phyloP scores from a whole-genome alignment of 176 grass and related monocot genomes.

The Thinopyrum elongatum region DNA sequence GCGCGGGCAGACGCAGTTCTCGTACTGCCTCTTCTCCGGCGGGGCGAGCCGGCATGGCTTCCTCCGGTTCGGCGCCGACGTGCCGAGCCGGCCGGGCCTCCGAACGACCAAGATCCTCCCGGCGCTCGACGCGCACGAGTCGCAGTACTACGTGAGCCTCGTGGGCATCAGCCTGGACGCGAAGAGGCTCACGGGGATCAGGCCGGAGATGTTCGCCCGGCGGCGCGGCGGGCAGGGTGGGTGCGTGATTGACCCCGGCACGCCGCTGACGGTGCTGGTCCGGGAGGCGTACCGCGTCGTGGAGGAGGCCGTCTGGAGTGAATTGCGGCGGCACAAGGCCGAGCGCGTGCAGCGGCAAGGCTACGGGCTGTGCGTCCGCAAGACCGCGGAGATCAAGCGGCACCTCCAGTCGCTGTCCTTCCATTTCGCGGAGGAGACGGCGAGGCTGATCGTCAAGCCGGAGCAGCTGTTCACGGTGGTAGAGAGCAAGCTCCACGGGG shows the following conservation, averaged over 20 bases:
- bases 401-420: background rate
- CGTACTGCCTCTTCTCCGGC: background rate
- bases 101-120: background rate
- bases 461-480: background rate
- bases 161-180: background rate
- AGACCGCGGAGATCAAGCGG: background rate
- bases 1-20: background rate
- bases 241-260: background rate
- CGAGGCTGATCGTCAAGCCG: background rate
- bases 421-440: background rate
- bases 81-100: background rate
- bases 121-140: background rate
- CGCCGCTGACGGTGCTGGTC: background rate
- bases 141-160: background rate
- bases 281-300: background rate
- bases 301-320: background rate
- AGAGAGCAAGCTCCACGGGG: background rate
- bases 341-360: background rate
- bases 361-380: background rate
- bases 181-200: background rate
- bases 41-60: background rate
- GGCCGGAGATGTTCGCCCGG: background rate
- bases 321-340: background rate
- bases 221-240: background rate
- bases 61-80: background rate